phyloP scores from a whole-genome alignment of 805 yeast genomes.

The Pichia occidentalis region DNA sequence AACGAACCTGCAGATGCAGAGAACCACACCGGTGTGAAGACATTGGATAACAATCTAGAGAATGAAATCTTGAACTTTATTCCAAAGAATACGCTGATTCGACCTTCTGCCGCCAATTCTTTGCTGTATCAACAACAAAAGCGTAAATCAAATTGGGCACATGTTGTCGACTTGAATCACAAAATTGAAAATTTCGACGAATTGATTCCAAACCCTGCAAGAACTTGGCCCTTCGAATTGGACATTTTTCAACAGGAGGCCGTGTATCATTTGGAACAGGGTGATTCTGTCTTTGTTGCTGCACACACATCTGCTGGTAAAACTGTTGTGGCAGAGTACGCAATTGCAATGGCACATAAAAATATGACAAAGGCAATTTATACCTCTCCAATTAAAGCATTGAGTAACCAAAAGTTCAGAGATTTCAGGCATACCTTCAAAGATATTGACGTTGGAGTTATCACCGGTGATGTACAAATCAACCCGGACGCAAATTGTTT shows the following conservation, averaged over 20 bases:
- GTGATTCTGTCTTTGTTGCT: slow-evolving; percentile 97
- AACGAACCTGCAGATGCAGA: slow-evolving; percentile 11
- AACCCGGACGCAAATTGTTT: slow-evolving; percentile 97
- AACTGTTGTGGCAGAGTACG: slow-evolving; percentile 97
- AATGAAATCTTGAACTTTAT: slow-evolving; percentile 26
- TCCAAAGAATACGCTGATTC: slow-evolving; percentile 23
- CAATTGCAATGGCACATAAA: slow-evolving; percentile 92
- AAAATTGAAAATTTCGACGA: slow-evolving; percentile 78
- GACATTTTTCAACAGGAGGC: slow-evolving; percentile 98
- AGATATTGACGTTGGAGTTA: slow-evolving; percentile 88
- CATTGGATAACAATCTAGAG: slow-evolving; percentile 33
- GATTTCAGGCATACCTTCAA: slow-evolving; percentile 89
- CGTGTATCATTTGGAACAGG: slow-evolving; percentile 90
- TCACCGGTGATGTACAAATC: slow-evolving; percentile 99
- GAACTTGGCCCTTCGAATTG: slow-evolving; percentile 90
- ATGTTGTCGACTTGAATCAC: slow-evolving; percentile 82
- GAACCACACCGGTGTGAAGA: too few relatives aligned
- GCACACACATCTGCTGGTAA: slow-evolving; percentile 99
- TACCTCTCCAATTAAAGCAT: slow-evolving; percentile 93
- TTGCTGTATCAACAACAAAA: slow-evolving; percentile 7
- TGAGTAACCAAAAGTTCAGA: slow-evolving; percentile 90
- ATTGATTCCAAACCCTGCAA: slow-evolving; percentile 86
- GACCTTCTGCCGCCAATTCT: slow-evolving; percentile 19
- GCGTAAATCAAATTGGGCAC: slow-evolving; percentile 75
- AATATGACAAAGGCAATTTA: slow-evolving; percentile 96